Conservation (phyloP, 169 alveolate species). For the Cryptosporidium ryanae region DNA sequence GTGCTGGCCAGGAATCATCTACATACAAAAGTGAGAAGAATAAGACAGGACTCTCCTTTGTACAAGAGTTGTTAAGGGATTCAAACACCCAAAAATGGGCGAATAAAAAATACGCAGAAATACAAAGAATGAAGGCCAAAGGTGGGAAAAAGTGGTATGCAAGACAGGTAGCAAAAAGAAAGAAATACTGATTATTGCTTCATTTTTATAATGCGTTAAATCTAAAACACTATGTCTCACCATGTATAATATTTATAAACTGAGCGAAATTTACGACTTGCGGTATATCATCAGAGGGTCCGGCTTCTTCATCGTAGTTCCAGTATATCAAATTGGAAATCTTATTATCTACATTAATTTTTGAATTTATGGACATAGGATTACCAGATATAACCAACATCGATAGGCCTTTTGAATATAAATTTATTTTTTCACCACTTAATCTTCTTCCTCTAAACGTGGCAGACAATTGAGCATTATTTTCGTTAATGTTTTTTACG, state of each 20-base stretch:
- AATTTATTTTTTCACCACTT: constrained; percentile 24
- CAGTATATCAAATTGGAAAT: constrained; percentile 18
- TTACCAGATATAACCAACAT: constrained; percentile 11
- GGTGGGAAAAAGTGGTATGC: constrained; percentile 70
- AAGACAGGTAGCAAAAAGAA: constrained; percentile 58
- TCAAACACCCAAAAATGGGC: constrained; percentile 67
- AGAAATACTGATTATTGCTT: constrained; percentile 30
- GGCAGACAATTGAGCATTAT: neutral
- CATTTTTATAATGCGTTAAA: neutral
- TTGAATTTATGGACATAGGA: neutral
- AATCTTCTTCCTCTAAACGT: constrained; percentile 55
- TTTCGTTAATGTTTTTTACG: neutral
- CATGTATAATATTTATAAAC: constrained; percentile 6
- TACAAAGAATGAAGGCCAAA: constrained; percentile 17
- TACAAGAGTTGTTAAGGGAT: constrained; percentile 42
- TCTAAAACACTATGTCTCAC: neutral
- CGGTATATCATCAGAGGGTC: constrained; percentile 41
- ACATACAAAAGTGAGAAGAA: constrained; percentile 4
- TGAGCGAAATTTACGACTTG: constrained; percentile 6
- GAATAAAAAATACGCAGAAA: constrained; percentile 54
- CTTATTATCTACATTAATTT: neutral
- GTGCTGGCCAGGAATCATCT: constrained; percentile 37
- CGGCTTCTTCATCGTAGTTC: constrained; percentile 49
- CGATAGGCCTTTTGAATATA: neutral
- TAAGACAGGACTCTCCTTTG: constrained; percentile 28